Evolutionary conservation across 805 yeast genomes (phyloP), one percentile per base, ranked within the genome.

Genomic region (Debaryomyces tyrocola): DNA sequence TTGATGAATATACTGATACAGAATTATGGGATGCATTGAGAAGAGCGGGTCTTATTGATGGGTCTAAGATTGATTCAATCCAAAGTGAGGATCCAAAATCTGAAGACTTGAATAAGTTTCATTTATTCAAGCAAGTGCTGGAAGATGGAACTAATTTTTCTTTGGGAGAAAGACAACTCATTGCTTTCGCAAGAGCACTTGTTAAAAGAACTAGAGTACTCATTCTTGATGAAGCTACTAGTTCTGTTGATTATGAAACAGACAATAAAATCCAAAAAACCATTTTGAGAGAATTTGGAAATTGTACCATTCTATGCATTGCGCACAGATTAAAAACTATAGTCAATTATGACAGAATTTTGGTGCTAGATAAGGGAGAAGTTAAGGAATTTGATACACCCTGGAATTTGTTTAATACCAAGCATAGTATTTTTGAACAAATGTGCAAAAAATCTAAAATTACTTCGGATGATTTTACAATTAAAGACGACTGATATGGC

Each of bases 1-100:
- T 82, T 53, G 66, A 67, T 20, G 67, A 77, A 45, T 62, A 70
- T 41, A 49, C 68, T 6, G 86, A 82, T 57, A 73, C 64, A 0
- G 63, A 62, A 24, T 61, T 82, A 48, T 80, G 85, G 84, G 74
- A 71, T 38, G 74, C 85, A 0, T 61, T 82, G 51, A 67, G 74
- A 55, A 73, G 79, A 58, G 62, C 82, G 6, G 84, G 82, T 1
- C 64, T 82, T 41, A 66, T 81, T 37, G 77, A 72, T 3, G 27
- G 10, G 10, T 24, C 27, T 6, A 24, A 24, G 27, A 24, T 24
- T 24, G 10, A 9, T 24, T 24, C 53, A 31, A 8, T 37, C 46
- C 44, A 41, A 20, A 21, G n/a, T 31, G 21, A 43, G 21, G 41
- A 20, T 7, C 20, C 6, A 4, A 37, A 38, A 24, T 24, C 27